phyloP scores from a whole-genome alignment of 2,329 filamentous ascomycete species.

The Claviceps cyperi region DNA sequence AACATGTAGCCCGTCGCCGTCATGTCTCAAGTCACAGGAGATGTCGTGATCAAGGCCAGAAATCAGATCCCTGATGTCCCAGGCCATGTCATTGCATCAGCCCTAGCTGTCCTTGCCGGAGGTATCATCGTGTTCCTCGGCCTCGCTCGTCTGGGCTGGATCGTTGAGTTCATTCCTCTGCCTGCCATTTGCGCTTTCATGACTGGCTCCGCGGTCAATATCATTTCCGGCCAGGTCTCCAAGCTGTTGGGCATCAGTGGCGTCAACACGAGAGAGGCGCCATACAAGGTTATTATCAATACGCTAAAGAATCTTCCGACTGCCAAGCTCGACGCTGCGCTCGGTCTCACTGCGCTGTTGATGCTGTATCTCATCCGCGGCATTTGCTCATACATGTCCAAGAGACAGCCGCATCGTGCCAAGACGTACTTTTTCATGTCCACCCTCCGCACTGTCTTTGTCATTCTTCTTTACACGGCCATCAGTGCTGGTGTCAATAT shows the following conservation, averaged over 20 bases:
- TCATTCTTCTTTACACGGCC: conserved; percentile 66
- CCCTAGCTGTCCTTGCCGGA: conserved; percentile 33
- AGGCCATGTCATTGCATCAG: conserved; percentile 31
- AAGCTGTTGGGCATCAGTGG: conserved; percentile 35
- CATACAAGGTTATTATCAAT: conserved; percentile 36
- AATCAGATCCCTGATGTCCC: conserved; percentile 23
- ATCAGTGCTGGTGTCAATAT: conserved; percentile 61
- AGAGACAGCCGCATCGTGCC: conserved; percentile 47
- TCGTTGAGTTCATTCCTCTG: conserved; percentile 39
- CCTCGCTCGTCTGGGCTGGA: conserved; percentile 35
- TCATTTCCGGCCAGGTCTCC: conserved; percentile 33
- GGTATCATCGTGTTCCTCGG: conserved; percentile 34
- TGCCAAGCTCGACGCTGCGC: conserved; percentile 53
- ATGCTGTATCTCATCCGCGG: conserved; percentile 55
- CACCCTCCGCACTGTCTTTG: conserved; percentile 65
- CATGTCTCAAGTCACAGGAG: conserved; percentile 37
- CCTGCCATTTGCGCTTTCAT: conserved; percentile 40
- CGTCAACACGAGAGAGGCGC: conserved; percentile 33
- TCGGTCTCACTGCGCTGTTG: conserved; percentile 54
- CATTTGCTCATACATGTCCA: conserved; percentile 48
- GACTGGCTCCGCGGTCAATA: conserved; percentile 37
- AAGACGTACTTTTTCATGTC: conserved; percentile 68
- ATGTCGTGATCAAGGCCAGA: conserved; percentile 27
- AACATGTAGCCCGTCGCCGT: conserved; percentile 33
- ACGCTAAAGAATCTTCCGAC: conserved; percentile 30